Evolutionary conservation across 805 yeast genomes (phyloP).

Genomic region (Brettanomyces sp.): DNA sequence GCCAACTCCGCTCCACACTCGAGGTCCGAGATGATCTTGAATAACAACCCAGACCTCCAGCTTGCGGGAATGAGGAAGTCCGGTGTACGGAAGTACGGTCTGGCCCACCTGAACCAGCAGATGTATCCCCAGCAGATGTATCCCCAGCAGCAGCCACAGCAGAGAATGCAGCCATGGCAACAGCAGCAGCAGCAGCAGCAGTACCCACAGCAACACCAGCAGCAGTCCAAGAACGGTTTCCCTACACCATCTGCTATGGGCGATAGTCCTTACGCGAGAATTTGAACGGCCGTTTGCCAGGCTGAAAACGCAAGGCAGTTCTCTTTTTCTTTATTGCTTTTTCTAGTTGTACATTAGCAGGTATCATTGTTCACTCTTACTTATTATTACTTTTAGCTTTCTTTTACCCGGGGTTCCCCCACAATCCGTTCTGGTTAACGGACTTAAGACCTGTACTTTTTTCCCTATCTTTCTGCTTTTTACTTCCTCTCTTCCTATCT

Average conservation of each 20-base stretch:
- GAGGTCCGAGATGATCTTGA: conserved; percentile 25
- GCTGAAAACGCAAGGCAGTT: no score
- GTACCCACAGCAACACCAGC: background rate
- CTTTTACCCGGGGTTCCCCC: background rate
- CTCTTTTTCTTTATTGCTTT: no score
- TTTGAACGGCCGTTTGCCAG: background rate
- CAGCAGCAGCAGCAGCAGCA: conserved; percentile 3
- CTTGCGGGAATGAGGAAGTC: conserved; percentile 6
- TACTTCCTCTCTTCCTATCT: no score
- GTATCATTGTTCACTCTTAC: background rate
- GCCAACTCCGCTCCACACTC: background rate
- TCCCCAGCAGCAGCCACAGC: background rate
- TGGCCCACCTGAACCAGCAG: conserved; percentile 8
- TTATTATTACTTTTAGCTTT: background rate
- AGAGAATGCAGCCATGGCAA: background rate
- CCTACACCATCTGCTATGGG: conserved; percentile 1
- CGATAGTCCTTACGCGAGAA: conserved; percentile 1
- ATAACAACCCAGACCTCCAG: conserved; percentile 42
- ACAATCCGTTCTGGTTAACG: background rate
- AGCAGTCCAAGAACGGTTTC: background rate
- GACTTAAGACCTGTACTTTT: background rate
- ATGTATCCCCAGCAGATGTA: background rate
- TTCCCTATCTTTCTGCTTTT: background rate
- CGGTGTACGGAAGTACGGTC: conserved; percentile 18
- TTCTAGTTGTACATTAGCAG: no score